Conservation (phyloP, 768 basidiomycete genomes). For the Jaapia argillacea region DNA sequence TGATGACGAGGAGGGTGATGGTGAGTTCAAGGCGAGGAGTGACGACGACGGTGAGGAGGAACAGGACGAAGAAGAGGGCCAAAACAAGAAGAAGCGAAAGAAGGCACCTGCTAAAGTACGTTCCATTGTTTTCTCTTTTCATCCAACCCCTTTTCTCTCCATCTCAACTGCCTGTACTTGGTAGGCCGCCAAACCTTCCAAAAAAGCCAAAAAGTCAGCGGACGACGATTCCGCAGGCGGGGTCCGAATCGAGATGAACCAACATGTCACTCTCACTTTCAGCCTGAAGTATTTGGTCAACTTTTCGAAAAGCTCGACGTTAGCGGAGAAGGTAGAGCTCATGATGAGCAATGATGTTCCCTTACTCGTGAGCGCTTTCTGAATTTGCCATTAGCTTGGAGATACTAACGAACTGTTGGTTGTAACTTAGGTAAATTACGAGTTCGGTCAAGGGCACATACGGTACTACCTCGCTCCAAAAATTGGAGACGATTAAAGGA, state of each 20-base stretch:
- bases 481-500: slow-evolving; percentile 81
- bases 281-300: slow-evolving; percentile 95
- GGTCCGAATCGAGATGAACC: slow-evolving; percentile 82
- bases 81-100: slow-evolving; percentile 62
- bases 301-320: slow-evolving; percentile 81
- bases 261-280: slow-evolving; percentile 88
- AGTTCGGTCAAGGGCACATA: slow-evolving; percentile 82
- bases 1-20: slow-evolving; percentile 13
- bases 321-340: slow-evolving; percentile 66
- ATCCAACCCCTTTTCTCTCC: too few relatives aligned
- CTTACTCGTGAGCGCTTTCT: slow-evolving; percentile 47
- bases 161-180: background rate
- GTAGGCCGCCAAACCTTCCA: slow-evolving; percentile 29
- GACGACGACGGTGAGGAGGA: slow-evolving; percentile 29
- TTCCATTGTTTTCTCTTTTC: slow-evolving; percentile 16
- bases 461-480: slow-evolving; percentile 96
- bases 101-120: slow-evolving; percentile 37
- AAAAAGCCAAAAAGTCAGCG: slow-evolving; percentile 46
- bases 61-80: slow-evolving; percentile 18
- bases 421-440: slow-evolving; percentile 63
- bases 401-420: too few relatives aligned
- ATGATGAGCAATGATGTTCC: slow-evolving; percentile 93
- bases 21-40: slow-evolving; percentile 4
- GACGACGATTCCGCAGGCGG: slow-evolving; percentile 24
- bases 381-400: slow-evolving; percentile 1